Conservation (phyloP, 345 rosid genomes). For the Clarkia xantiana region DNA sequence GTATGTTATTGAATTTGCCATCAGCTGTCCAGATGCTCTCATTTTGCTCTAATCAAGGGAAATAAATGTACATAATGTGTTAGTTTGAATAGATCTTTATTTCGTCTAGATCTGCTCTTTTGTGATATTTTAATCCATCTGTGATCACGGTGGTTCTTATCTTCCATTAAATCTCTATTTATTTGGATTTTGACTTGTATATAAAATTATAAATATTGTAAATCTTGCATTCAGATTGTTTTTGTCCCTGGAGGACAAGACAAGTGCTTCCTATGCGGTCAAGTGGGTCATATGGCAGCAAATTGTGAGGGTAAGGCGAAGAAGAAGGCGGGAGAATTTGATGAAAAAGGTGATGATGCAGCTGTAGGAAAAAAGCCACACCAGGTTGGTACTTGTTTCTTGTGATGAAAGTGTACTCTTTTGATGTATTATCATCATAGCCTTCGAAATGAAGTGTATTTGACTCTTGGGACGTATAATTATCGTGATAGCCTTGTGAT, state of each 20-base stretch:
- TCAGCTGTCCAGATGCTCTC: neutral
- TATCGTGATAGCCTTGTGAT: no score
- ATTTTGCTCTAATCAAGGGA: no score
- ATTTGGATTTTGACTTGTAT: no score
- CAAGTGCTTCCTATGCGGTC: constrained; percentile 93
- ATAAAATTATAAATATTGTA: neutral
- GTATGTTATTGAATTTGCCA: constrained; percentile 20
- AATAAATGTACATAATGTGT: no score
- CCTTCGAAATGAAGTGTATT: no score
- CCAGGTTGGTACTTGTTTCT: constrained; percentile 81
- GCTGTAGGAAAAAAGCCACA: constrained; percentile 68
- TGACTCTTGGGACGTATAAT: constrained; percentile 87
- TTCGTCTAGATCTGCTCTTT: no score
- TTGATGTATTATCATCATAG: neutral
- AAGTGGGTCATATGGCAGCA: constrained; percentile 84
- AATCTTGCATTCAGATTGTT: constrained; percentile 41
- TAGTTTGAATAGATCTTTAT: no score
- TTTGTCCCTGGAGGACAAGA: constrained; percentile 60
- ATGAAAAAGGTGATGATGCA: constrained; percentile 67
- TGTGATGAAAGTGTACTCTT: no score
- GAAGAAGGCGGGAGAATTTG: constrained; percentile 79
- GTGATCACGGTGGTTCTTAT: no score
- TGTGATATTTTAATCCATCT: no score
- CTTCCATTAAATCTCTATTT: no score
- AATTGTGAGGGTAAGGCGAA: constrained; percentile 79